Evolutionary conservation across 495 filamentous ascomycete genomes (phyloP), one percentile per base, ranked within the genome.

Genomic region (Penicillium angulare): DNA sequence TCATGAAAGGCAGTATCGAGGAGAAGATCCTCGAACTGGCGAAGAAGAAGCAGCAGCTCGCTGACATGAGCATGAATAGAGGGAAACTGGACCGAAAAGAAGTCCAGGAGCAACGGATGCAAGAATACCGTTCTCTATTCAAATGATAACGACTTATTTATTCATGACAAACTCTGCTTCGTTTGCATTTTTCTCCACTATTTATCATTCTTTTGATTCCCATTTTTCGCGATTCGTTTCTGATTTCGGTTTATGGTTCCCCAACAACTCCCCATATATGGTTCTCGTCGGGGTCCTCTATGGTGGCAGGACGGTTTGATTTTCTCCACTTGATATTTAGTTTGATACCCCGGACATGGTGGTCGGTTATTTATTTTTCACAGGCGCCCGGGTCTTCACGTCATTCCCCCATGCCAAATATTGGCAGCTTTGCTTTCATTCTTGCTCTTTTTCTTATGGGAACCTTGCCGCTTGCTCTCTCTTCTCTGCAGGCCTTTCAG

Each of bases 1-100:
- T 97, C 66, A 97, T 97, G 89, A 78, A 78, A 23, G 74, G 79
- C 49, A 95, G 88, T 58, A 95, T 98, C 46, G 93, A 98, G 68
- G 89, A 95, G 74, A 93, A 90, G 75, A 95, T 98, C 77, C 72
- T 95, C 3, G 78, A 86, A 49, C 71, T 98, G 43, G 92, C 96
- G 53, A 81, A 85, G 44, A 95, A 93, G 79, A 98, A 98, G 79
- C 84, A 83, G 60, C 85, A 88, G 60, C 74, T 97, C 20, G 93
- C 93, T 1, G 87, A 87, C 60, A 76, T 97, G 52, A 90, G 86
- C 57, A 85, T 97, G 86, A 85, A 85, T 51, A 75, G 82, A 24
- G 77, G 74, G 18, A 84, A 87, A 57, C 71, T 86, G 41, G 84
- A 86, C 47, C 90, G 87, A 64, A 75, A 74, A 15, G 90, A 96